phyloP scores from a whole-genome alignment of 2,329 filamentous ascomycete species.

The Teratosphaeria pseudoeucalypti region DNA sequence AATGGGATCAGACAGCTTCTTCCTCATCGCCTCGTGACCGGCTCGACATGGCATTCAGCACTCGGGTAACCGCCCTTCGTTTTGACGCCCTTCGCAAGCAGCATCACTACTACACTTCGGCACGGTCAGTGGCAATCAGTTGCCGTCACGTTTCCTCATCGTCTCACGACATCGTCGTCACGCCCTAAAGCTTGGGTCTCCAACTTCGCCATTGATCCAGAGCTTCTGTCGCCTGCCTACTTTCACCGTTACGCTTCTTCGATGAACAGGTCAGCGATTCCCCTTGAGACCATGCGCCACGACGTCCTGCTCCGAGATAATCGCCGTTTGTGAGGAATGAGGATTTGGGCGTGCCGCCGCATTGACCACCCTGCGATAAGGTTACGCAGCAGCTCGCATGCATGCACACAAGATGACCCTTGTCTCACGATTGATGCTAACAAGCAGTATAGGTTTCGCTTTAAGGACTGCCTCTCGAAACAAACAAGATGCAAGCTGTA shows the following conservation, averaged over 20 bases:
- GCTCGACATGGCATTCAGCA: neutral
- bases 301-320: neutral
- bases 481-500: neutral
- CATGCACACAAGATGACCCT: neutral
- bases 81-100: neutral
- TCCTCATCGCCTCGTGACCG: slow-evolving; percentile 3
- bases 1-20: slow-evolving; percentile 7
- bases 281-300: neutral
- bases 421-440: neutral
- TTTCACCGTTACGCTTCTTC: neutral
- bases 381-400: neutral
- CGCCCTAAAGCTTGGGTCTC: neutral
- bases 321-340: neutral
- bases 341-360: neutral
- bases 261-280: neutral
- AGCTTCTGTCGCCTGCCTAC: neutral
- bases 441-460: neutral
- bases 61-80: neutral
- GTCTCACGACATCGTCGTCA: neutral
- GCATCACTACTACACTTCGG: neutral
- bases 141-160: neutral
- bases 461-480: neutral
- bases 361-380: neutral
- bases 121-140: neutral
- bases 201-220: neutral